Conservation (phyloP, 1,139 yeast genomes). For the Sugiyamaella sp. region DNA sequence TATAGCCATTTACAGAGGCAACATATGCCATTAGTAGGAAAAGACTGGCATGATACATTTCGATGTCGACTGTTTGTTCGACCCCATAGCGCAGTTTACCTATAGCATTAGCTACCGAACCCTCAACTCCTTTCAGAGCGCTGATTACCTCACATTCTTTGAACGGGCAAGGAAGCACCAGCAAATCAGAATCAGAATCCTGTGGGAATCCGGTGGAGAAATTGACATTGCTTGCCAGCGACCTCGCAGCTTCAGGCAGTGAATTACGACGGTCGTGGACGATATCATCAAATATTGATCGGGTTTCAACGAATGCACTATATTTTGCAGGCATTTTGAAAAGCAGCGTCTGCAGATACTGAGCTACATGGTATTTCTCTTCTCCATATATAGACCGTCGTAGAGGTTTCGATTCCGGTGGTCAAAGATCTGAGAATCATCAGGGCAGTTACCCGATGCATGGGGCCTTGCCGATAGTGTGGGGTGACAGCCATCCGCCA, state of each 20-base stretch:
- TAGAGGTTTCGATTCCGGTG: too few species aligned
- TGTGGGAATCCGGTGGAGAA: slow-evolving; percentile 32
- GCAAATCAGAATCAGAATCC: slow-evolving; percentile 19
- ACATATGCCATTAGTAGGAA: slow-evolving; percentile 42
- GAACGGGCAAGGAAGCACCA: slow-evolving; percentile 40
- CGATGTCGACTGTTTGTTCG: slow-evolving; percentile 31
- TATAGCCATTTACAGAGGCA: slow-evolving; percentile 40
- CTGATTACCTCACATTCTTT: slow-evolving; percentile 42
- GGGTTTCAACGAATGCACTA: slow-evolving; percentile 8
- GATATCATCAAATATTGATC: slow-evolving; percentile 27
- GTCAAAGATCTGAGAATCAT: background rate
- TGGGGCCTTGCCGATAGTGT: background rate
- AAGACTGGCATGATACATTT: slow-evolving; percentile 40
- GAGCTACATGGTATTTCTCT: too few species aligned
- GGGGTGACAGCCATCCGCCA: slow-evolving; percentile 7
- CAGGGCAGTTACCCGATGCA: background rate
- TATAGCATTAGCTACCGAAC: slow-evolving; percentile 37
- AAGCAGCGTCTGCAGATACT: too few species aligned
- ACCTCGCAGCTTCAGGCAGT: slow-evolving; percentile 35
- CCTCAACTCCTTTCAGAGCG: slow-evolving; percentile 42
- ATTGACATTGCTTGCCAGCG: slow-evolving; percentile 29
- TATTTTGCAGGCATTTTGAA: slow-evolving; percentile 8
- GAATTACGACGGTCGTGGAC: slow-evolving; percentile 30
- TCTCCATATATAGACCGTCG: too few species aligned
- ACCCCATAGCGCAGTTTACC: slow-evolving; percentile 36